Conservation (phyloP, 345 rosid genomes). For the Litchi chinensis region DNA sequence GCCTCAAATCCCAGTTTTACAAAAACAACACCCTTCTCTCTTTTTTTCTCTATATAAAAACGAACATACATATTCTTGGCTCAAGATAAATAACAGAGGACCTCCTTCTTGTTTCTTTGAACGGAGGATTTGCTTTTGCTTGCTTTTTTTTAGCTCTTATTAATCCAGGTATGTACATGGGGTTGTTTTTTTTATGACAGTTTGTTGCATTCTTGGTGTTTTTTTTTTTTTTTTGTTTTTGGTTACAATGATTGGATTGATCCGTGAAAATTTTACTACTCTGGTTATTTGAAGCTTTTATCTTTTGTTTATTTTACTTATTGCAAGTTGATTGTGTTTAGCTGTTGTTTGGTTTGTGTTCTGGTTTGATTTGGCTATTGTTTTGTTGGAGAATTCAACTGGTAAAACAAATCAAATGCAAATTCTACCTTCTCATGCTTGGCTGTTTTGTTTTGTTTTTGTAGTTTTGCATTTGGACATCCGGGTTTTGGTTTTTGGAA, state of each 20-base stretch:
- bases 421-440: background rate
- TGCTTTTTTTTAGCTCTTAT: background rate
- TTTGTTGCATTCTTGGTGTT: slow-evolving; percentile 3
- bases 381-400: slow-evolving; percentile 13
- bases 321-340: background rate
- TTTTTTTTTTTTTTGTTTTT: background rate
- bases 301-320: background rate
- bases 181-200: background rate
- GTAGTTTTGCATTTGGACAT: slow-evolving; percentile 9
- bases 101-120: background rate
- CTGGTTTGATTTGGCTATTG: too few species aligned
- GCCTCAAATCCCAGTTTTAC: background rate
- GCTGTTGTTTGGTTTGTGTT: background rate
- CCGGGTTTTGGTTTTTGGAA: slow-evolving; percentile 26
- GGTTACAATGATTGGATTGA: background rate
- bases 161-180: slow-evolving; percentile 37
- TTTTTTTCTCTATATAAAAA: background rate
- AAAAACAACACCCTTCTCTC: background rate
- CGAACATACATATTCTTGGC: background rate
- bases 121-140: slow-evolving; percentile 16
- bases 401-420: slow-evolving; percentile 3
- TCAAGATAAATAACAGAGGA: background rate
- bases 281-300: background rate
- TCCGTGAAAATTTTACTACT: background rate
- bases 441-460: background rate